These are phyloP conservation scores for Paecilomyces fulvus DNA, from an alignment of 2,329 filamentous ascomycete species.

Conservation along the genomic window DNA sequence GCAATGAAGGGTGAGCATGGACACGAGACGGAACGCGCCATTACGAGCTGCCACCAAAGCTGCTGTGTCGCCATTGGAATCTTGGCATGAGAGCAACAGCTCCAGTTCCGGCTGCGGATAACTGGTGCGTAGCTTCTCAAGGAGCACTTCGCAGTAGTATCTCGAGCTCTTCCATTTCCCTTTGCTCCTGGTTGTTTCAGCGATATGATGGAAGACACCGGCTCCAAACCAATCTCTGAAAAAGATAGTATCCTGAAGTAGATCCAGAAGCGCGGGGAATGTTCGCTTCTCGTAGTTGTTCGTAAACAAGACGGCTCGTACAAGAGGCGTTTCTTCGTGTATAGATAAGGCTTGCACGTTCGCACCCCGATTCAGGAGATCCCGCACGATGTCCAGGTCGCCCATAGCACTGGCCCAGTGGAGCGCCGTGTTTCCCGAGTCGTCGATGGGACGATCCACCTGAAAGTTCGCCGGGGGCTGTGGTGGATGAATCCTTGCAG, in stretches of 20 bases:
- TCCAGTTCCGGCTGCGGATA: conserved; percentile 70
- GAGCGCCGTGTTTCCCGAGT: conserved; percentile 82
- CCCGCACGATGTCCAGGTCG: conserved; percentile 81
- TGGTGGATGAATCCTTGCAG: conserved; percentile 52
- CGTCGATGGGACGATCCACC: conserved; percentile 86
- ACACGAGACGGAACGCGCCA: conserved; percentile 67
- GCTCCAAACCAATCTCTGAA: conserved; percentile 70
- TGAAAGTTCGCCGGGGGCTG: conserved; percentile 80
- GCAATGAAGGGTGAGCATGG: conserved; percentile 62
- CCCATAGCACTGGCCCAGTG: conserved; percentile 99
- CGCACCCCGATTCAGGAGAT: conserved; percentile 74
- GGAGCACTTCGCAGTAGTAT: conserved; percentile 86
- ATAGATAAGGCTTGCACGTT: conserved; percentile 62
- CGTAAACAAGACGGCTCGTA: conserved; percentile 90
- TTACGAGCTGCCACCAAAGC: conserved; percentile 82
- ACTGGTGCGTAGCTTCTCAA: conserved; percentile 76
- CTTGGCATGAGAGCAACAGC: conserved; percentile 69
- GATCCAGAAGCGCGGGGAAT: conserved; percentile 74
- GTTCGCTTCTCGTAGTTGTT: conserved; percentile 94
- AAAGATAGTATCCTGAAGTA: conserved; percentile 74
- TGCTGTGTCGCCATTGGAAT: conserved; percentile 83
- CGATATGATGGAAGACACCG: conserved; percentile 91
- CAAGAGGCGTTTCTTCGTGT: conserved; percentile 77
- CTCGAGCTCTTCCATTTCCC: conserved; percentile 82
- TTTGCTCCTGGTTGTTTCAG: conserved; percentile 74